These are phyloP conservation scores for Claviceps paspali DNA, from an alignment of 2,329 filamentous ascomycete species.

Conservation along the genomic window DNA sequence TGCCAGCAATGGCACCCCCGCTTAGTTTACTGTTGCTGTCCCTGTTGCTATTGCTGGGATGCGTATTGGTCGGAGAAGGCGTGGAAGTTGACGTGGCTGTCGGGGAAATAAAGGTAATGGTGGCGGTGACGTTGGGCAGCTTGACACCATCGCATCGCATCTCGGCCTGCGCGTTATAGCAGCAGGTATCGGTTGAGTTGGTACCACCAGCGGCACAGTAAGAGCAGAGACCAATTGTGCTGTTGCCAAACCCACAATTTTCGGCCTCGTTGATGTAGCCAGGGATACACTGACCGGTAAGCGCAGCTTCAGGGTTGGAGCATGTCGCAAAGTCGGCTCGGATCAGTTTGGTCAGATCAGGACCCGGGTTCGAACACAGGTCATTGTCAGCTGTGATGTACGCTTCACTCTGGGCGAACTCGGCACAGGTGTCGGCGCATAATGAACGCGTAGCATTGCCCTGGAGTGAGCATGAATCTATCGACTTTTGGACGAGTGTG, in stretches of 20 bases:
- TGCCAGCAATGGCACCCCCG: conserved; percentile 80
- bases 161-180: conserved; percentile 65
- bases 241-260: conserved; percentile 72
- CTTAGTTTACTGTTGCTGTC: conserved; percentile 36
- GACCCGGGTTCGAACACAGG: conserved; percentile 53
- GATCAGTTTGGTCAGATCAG: conserved; percentile 59
- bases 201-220: conserved; percentile 73
- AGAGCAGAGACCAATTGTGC: conserved; percentile 62
- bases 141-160: conserved; percentile 59
- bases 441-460: conserved; percentile 53
- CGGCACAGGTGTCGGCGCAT: conserved; percentile 78
- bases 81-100: conserved; percentile 27
- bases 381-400: conserved; percentile 59
- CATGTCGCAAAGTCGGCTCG: conserved; percentile 88
- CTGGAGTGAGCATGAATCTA: conserved; percentile 50
- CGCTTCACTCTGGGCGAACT: conserved; percentile 79
- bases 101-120: conserved; percentile 41
- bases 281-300: conserved; percentile 60
- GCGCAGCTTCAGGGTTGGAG: conserved; percentile 62
- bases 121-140: conserved; percentile 59
- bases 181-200: conserved; percentile 93
- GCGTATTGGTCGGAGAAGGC: conserved; percentile 7
- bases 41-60: conserved; percentile 14
- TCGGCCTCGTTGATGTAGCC: conserved; percentile 66
- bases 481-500: conserved; percentile 81